Conservation (phyloP, 2,329 filamentous ascomycete species). For the Penicillium sp. region DNA sequence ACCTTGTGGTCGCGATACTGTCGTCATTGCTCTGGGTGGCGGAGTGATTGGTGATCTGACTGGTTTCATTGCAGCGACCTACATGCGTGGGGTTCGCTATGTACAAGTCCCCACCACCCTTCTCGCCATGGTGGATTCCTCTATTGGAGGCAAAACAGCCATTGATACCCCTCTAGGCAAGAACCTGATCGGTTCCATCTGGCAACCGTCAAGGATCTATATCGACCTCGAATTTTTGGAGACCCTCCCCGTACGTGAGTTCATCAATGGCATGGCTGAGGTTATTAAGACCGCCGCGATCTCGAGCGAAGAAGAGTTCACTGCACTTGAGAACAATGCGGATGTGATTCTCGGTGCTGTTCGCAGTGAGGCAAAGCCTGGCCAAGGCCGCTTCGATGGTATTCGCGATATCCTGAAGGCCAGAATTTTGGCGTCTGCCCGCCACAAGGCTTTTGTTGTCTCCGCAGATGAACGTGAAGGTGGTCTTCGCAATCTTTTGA, state of each 20-base stretch:
- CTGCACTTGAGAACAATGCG: slow-evolving; percentile 80
- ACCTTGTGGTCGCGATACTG: slow-evolving; percentile 90
- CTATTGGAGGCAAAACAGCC: slow-evolving; percentile 96
- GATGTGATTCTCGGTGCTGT: slow-evolving; percentile 74
- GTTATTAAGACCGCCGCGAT: slow-evolving; percentile 98
- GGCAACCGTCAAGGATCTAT: slow-evolving; percentile 93
- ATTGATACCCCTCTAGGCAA: slow-evolving; percentile 97
- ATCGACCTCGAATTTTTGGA: slow-evolving; percentile 92
- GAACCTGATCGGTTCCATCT: slow-evolving; percentile 94
- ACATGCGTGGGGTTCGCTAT: slow-evolving; percentile 96
- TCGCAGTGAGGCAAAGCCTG: slow-evolving; percentile 62
- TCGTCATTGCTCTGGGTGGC: slow-evolving; percentile 91
- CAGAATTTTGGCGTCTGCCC: slow-evolving; percentile 86
- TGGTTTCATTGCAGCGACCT: slow-evolving; percentile 94
- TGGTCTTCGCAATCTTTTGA: slow-evolving; percentile 89
- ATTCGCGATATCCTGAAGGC: slow-evolving; percentile 74
- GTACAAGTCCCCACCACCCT: slow-evolving; percentile 96
- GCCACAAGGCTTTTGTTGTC: slow-evolving; percentile 91
- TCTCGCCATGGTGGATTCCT: slow-evolving; percentile 97
- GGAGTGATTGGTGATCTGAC: slow-evolving; percentile 98
- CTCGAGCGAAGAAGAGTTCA: slow-evolving; percentile 87
- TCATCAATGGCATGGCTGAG: slow-evolving; percentile 99
- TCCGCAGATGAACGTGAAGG: slow-evolving; percentile 94
- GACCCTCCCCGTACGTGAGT: slow-evolving; percentile 85
- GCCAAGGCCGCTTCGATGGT: slow-evolving; percentile 65